Percentiles rank a stretch among this genome's conserved stretches.
Conservation (phyloP, 805 yeast species). For the Monosporozyma aquatica region DNA sequence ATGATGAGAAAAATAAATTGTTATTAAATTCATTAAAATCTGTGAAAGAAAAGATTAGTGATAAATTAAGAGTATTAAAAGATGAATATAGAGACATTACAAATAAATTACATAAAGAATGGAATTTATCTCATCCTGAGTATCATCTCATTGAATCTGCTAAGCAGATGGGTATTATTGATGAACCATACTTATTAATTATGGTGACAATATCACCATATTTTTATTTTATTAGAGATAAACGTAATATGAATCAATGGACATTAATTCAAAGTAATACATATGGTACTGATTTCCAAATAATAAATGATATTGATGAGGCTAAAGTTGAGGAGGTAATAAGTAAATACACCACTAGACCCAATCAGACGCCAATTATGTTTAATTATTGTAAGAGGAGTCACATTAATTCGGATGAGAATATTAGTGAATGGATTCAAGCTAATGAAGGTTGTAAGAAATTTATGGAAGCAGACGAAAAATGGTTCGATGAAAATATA, state of each 20-base stretch:
- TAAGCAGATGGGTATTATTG: constrained; percentile 18
- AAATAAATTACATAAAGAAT: constrained; percentile 20
- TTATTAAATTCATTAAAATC: neutral
- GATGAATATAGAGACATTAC: constrained; percentile 23
- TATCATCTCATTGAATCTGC: constrained; percentile 19
- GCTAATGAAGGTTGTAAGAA: constrained; percentile 17
- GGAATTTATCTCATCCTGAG: constrained; percentile 26
- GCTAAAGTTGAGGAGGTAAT: constrained; percentile 17
- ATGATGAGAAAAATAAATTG: neutral
- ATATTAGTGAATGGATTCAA: constrained; percentile 11
- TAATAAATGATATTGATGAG: constrained; percentile 11
- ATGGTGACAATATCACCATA: constrained; percentile 26
- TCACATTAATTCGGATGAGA: constrained; percentile 13
- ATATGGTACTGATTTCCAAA: constrained; percentile 13
- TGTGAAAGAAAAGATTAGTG: constrained; percentile 8
- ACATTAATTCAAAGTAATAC: constrained; percentile 12
- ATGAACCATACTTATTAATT: constrained; percentile 20
- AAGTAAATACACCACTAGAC: constrained; percentile 16
- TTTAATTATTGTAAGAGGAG: constrained; percentile 20
- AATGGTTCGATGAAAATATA: constrained; percentile 1
- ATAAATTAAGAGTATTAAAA: constrained; percentile 7
- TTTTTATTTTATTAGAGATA: constrained; percentile 18
- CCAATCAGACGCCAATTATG: constrained; percentile 27
- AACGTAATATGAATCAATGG: constrained; percentile 14
- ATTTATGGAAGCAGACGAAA: constrained; percentile 18